phyloP scores from a whole-genome alignment of 768 basidiomycete genomes.

The Pholiota microspora region DNA sequence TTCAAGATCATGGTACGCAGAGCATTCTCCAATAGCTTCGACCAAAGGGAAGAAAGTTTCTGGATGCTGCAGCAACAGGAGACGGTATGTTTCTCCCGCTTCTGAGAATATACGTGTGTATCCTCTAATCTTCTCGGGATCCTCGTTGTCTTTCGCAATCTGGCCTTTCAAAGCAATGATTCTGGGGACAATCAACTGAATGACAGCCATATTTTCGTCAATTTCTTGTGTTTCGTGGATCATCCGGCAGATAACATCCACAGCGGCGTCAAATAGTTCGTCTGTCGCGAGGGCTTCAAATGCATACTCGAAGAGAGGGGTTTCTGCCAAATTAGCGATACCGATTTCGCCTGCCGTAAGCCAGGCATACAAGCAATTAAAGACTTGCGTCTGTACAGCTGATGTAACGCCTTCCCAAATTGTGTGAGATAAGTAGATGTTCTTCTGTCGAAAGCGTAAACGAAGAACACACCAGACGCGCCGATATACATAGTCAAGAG shows the following conservation, averaged over 20 bases:
- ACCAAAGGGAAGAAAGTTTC: conserved; percentile 95
- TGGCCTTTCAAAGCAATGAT: conserved; percentile 70
- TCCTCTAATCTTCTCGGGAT: conserved; percentile 86
- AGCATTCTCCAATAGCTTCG: conserved; percentile 90
- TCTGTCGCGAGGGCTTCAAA: conserved; percentile 86
- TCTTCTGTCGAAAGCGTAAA: neutral
- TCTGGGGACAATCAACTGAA: conserved; percentile 85
- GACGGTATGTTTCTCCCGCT: conserved; percentile 94
- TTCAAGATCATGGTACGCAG: conserved; percentile 90
- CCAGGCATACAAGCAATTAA: conserved; percentile 87
- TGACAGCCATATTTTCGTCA: conserved; percentile 88
- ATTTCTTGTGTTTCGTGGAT: conserved; percentile 99
- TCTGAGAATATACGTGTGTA: conserved; percentile 93
- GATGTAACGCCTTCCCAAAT: conserved; percentile 68
- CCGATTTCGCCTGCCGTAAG: conserved; percentile 82
- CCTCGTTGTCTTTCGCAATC: conserved; percentile 61
- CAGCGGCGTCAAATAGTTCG: conserved; percentile 89
- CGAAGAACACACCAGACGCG: conserved; percentile 65
- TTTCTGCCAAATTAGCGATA: conserved; percentile 59
- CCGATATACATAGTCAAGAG: conserved; percentile 86
- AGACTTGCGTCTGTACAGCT: conserved; percentile 76
- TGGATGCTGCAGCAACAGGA: conserved; percentile 84
- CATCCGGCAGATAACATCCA: conserved; percentile 89
- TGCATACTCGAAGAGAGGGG: conserved; percentile 76
- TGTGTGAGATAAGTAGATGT: neutral